Base-by-base conservation (phyloP, 1,284 basidiomycete genomes). In the Tylopilus sp. region DNA sequence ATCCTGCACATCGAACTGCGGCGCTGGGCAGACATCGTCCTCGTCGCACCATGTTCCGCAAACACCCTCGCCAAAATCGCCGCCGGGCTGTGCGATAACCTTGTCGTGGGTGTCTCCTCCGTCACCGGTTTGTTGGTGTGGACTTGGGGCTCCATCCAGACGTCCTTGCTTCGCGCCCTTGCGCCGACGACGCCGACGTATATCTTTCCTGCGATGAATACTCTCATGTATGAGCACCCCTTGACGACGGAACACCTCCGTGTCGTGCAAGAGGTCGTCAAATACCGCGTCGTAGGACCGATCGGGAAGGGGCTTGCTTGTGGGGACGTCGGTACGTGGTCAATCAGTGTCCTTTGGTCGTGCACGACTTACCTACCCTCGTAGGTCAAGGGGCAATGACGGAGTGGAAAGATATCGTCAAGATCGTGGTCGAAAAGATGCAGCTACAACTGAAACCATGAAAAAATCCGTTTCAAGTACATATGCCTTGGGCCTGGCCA, bases 201-300 rank as follows among this genome's bases (percentile, higher is more conserved):
- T 59, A 70, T 98, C 28, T 98, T 95, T 61, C 97, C 96, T 3
- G 96, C 97, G 0, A 99, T 98, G 96, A 99, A 99, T 67, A 98
- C 95, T 6, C 74, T 91, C 56, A 98, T 99, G 96, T 98, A 90
- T 65, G 79, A 89, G 55, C 94, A 99, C 63, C 92, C 93, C n/a
- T 74, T 98, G 30, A 98, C 96, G 0, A 77, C 78, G 2, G 79
- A 85, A 52, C 96, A 99, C 60, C 65, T 97, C 19, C 74, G 77
- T 10, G 62, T 86, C 29, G 76, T 93, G 1, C 74, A 73, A 16
- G 84, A 93, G 1, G 77, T 87, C 37, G 77, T 97, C 10, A 78
- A 80, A 2, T 97, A 97, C 63, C 71, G 82, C 33, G 78, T 98
- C 8, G 74, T 86, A 3, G 94, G 95, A 0, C 96, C 95, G 0